Evolutionary conservation across 2,329 filamentous ascomycete species (phyloP).

Genomic region (Aspergillus glaucus): DNA sequence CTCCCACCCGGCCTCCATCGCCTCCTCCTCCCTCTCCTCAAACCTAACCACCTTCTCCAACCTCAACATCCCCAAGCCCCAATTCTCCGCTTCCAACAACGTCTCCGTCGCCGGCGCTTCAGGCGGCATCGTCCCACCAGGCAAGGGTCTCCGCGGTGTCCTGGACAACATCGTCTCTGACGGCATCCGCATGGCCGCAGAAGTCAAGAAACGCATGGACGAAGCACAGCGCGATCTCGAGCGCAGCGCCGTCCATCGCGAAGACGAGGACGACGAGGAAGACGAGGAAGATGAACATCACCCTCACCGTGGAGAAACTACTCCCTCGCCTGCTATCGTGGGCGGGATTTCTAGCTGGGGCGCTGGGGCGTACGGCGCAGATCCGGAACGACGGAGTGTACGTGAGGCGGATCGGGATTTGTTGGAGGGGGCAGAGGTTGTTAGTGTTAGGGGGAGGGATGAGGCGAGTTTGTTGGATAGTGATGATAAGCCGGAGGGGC

Average conservation of each 20-base stretch:
- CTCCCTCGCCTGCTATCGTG: slow-evolving; percentile 22
- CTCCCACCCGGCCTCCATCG: slow-evolving; percentile 36
- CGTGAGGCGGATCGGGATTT: slow-evolving; percentile 63
- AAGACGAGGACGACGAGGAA: slow-evolving; percentile 63
- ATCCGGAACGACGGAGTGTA: slow-evolving; percentile 58
- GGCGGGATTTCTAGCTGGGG: slow-evolving; percentile 33
- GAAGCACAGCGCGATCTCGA: slow-evolving; percentile 91
- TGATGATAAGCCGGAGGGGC: slow-evolving; percentile 6
- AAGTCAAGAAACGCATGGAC: slow-evolving; percentile 88
- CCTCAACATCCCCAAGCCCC: slow-evolving; percentile 48
- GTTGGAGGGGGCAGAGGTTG: slow-evolving; percentile 67
- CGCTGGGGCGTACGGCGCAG: slow-evolving; percentile 44
- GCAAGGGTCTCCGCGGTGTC: slow-evolving; percentile 79
- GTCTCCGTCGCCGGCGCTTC: slow-evolving; percentile 45
- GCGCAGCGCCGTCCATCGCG: slow-evolving; percentile 64
- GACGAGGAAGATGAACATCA: slow-evolving; percentile 57
- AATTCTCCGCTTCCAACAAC: slow-evolving; percentile 29
- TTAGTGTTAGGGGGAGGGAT: slow-evolving; percentile 36
- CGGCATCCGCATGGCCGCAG: slow-evolving; percentile 89
- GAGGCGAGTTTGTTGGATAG: slow-evolving; percentile 25
- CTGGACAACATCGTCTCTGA: slow-evolving; percentile 97
- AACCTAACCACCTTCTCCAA: slow-evolving; percentile 82
- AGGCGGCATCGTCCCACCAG: slow-evolving; percentile 55
- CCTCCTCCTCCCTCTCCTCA: slow-evolving; percentile 50
- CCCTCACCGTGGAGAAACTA: slow-evolving; percentile 12